Conservation (phyloP, 768 basidiomycete species). For the Russula foetens region DNA sequence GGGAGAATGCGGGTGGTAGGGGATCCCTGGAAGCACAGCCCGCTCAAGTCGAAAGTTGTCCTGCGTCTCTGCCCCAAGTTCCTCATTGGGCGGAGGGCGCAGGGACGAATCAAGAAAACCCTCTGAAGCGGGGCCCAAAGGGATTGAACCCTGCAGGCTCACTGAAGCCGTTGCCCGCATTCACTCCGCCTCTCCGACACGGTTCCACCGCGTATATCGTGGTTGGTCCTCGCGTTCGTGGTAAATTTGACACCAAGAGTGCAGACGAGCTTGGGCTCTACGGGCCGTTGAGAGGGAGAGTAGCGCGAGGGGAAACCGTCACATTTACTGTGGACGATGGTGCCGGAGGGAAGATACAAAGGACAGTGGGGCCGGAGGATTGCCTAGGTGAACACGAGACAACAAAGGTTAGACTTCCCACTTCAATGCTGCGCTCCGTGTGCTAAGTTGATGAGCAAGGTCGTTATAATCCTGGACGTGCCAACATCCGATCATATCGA, state of each 20-base stretch:
- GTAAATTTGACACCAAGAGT: slow-evolving; percentile 65
- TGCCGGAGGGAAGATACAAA: slow-evolving; percentile 34
- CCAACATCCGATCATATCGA: slow-evolving; percentile 53
- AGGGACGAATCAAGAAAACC: not conserved
- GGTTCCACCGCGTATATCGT: slow-evolving; percentile 31
- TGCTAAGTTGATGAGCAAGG: slow-evolving; percentile 31
- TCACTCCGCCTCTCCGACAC: slow-evolving; percentile 3
- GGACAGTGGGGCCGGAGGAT: slow-evolving; percentile 53
- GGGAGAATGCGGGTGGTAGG: not conserved
- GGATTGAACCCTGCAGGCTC: slow-evolving; percentile 6
- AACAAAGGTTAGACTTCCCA: slow-evolving; percentile 34
- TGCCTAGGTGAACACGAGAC: slow-evolving; percentile 45
- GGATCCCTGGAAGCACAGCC: not conserved
- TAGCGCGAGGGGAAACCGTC: slow-evolving; percentile 61
- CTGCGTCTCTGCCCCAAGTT: slow-evolving; percentile 5
- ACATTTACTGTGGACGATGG: slow-evolving; percentile 44
- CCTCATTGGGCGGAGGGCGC: slow-evolving; percentile 12
- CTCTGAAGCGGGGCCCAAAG: not conserved
- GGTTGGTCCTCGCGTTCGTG: slow-evolving; percentile 38
- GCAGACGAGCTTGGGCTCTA: slow-evolving; percentile 60
- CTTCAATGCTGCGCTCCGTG: not conserved
- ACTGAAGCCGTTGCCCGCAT: slow-evolving; percentile 5
- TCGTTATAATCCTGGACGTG: slow-evolving; percentile 61
- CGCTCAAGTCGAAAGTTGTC: not conserved
- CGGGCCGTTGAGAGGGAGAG: slow-evolving; percentile 47